Percentiles rank a stretch among this genome's conserved stretches.
These are phyloP conservation scores for Clavulina sp. DNA, from an alignment of 768 basidiomycete genomes.

Conservation along the genomic window DNA sequence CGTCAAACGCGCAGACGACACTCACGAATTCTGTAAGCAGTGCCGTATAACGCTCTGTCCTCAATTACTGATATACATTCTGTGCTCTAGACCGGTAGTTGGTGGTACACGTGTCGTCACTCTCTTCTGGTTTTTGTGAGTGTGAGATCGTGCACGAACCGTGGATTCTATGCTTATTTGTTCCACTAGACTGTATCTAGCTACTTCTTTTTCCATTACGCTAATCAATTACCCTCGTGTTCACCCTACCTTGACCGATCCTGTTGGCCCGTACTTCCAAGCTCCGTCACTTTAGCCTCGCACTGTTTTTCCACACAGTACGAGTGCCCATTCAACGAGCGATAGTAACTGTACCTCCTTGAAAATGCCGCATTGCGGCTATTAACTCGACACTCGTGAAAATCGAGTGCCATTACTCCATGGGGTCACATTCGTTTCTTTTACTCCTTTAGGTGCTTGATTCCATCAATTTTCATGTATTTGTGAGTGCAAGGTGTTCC, in stretches of 20 bases:
- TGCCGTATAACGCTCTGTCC: not conserved
- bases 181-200: not conserved
- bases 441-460: not conserved
- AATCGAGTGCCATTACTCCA: not conserved
- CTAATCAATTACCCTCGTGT: not conserved
- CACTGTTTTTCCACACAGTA: not conserved
- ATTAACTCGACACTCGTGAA: not conserved
- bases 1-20: slow-evolving; percentile 92
- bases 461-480: not conserved
- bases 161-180: not conserved
- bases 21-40: slow-evolving; percentile 78
- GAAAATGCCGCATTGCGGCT: too few species aligned
- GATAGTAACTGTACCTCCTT: too few species aligned
- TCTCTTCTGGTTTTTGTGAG: slow-evolving; percentile 5
- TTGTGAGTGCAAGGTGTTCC: not conserved
- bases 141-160: not conserved
- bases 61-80: not conserved
- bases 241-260: not conserved
- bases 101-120: not conserved
- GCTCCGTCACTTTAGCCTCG: not conserved
- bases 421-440: not conserved
- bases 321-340: not conserved
- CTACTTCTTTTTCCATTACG: not conserved
- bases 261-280: not conserved
- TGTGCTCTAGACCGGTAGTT: slow-evolving; percentile 23